Percentiles rank a stretch among this genome's conserved stretches.
These are phyloP conservation scores for Acanthamoeba divionensis DNA, from an alignment of 208 protist genomes.

Conservation along the genomic window DNA sequence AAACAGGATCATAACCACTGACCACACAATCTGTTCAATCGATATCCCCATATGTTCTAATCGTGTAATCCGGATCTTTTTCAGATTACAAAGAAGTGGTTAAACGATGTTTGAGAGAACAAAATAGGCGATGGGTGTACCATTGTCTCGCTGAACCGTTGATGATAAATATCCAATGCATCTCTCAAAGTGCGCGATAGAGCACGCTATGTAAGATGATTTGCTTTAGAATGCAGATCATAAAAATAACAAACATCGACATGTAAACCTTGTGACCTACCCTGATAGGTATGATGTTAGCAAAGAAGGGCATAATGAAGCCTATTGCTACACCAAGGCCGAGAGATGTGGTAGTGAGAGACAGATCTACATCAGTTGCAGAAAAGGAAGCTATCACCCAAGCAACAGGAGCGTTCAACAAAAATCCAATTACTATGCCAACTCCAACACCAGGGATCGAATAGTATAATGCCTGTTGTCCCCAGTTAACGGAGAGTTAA, in stretches of 20 bases:
- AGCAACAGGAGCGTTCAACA: conserved; percentile 81
- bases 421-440: conserved; percentile 80
- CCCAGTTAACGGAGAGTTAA: background rate
- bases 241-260: background rate
- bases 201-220: conserved; percentile 65
- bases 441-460: conserved; percentile 85
- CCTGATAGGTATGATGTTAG: conserved; percentile 75
- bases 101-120: no score
- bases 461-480: conserved; percentile 85
- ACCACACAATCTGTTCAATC: conserved; percentile 75
- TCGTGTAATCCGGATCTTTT: conserved; percentile 84
- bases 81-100: no score
- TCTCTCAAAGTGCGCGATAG: conserved; percentile 87
- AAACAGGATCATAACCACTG: conserved; percentile 79
- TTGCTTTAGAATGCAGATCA: background rate
- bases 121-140: no score
- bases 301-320: conserved; percentile 82
- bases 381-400: conserved; percentile 71
- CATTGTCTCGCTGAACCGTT: conserved; percentile 85
- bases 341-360: background rate
- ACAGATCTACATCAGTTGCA: background rate
- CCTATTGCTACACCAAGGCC: conserved; percentile 50
- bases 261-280: background rate
- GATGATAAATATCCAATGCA: conserved; percentile 91
- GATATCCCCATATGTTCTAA: conserved; percentile 87